phyloP scores from a whole-genome alignment of 495 filamentous ascomycete genomes.

The Hypomontagnella monticulosa region DNA sequence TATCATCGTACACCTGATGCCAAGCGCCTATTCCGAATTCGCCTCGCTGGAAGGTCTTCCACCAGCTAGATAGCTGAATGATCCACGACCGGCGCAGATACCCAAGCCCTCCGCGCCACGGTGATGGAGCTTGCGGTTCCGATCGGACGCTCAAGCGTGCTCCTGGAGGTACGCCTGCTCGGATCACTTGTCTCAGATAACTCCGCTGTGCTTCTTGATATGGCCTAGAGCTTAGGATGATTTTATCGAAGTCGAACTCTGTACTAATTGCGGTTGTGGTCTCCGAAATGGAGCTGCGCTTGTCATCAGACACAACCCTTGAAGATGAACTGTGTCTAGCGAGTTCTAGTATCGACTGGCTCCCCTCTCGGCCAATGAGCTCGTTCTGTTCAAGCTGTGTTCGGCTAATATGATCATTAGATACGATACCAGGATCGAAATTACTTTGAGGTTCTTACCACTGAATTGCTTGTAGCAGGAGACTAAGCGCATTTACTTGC shows the following conservation, averaged over 20 bases:
- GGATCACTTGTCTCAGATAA: slow-evolving; percentile 5
- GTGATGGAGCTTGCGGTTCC: background rate
- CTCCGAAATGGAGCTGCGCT: slow-evolving; percentile 11
- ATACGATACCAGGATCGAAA: background rate
- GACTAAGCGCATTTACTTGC: slow-evolving; percentile 25
- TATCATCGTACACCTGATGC: background rate
- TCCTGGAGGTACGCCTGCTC: background rate
- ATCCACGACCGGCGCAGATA: background rate
- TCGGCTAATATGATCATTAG: background rate
- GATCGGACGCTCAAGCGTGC: background rate
- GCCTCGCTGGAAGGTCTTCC: background rate
- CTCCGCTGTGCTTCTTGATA: slow-evolving; percentile 9
- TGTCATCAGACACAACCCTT: too few species aligned
- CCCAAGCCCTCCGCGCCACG: background rate
- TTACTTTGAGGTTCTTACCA: slow-evolving; percentile 10
- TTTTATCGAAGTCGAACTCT: slow-evolving; percentile 19
- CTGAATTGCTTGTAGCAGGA: slow-evolving; percentile 28
- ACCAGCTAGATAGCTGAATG: background rate
- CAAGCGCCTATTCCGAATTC: background rate
- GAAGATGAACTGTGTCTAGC: slow-evolving; percentile 10
- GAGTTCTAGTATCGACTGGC: slow-evolving; percentile 7
- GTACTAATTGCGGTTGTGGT: slow-evolving; percentile 4
- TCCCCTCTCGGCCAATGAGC: slow-evolving; percentile 1
- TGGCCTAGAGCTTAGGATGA: slow-evolving; percentile 3
- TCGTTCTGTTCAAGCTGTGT: slow-evolving; percentile 14